Conservation (phyloP, 2,329 filamentous ascomycete species). For the Fusarium robinianum region DNA sequence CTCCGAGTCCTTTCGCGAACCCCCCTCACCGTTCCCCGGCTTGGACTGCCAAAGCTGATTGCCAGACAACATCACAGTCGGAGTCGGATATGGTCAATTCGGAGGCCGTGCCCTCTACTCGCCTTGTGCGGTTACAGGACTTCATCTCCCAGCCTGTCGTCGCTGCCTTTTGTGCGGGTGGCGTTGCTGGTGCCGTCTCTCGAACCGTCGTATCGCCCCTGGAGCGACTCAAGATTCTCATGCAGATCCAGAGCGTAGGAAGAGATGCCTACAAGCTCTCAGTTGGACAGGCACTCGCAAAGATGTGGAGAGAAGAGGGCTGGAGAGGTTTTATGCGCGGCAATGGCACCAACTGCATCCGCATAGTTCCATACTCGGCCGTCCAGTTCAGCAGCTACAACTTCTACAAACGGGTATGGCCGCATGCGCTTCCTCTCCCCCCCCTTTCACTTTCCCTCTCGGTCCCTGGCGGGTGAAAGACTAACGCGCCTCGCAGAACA, state of each 20-base stretch:
- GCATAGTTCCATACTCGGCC: constrained; percentile 96
- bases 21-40: not conserved
- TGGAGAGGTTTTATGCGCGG: constrained; percentile 98
- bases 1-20: not conserved
- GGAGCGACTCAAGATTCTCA: constrained; percentile 95
- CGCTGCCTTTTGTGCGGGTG: constrained; percentile 92
- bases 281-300: constrained; percentile 82
- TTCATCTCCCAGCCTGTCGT: constrained; percentile 79
- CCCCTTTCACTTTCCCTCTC: no score
- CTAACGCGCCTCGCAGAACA: constrained; percentile 51
- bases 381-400: constrained; percentile 99
- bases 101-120: constrained; percentile 34
- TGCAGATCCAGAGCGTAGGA: constrained; percentile 90
- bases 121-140: constrained; percentile 47
- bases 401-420: constrained; percentile 87
- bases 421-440: no score
- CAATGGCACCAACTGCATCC: constrained; percentile 97
- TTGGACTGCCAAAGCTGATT: constrained; percentile 17
- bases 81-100: constrained; percentile 35
- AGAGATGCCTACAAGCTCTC: constrained; percentile 93
- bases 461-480: no score
- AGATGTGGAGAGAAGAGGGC: constrained; percentile 97
- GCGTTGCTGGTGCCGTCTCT: constrained; percentile 94
- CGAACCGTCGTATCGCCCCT: constrained; percentile 95
- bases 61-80: constrained; percentile 26